phyloP scores from a whole-genome alignment of 192 early-diverging fungal species.

The Umbelopsis sp. region DNA sequence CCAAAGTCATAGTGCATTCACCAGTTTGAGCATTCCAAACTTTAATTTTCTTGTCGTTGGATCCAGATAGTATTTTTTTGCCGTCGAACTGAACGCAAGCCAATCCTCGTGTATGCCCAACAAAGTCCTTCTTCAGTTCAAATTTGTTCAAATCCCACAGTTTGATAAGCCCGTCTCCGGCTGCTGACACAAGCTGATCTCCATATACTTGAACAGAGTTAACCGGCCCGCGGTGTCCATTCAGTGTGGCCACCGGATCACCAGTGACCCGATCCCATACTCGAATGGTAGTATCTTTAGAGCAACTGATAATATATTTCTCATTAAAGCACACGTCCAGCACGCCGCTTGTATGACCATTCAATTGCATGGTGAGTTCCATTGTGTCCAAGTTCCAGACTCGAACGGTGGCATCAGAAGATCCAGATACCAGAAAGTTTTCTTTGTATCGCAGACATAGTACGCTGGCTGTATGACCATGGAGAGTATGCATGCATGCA shows the following conservation, averaged over 20 bases:
- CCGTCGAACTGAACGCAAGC: constrained; percentile 86
- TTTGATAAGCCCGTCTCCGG: constrained; percentile 80
- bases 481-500: constrained; percentile 49
- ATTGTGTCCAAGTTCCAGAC: constrained; percentile 69
- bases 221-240: constrained; percentile 91
- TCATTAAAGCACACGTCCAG: constrained; percentile 85
- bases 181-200: constrained; percentile 77
- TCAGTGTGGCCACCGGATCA: constrained; percentile 59
- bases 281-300: constrained; percentile 90
- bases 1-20: constrained; percentile 56
- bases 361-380: constrained; percentile 43
- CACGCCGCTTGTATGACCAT: constrained; percentile 81
- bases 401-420: constrained; percentile 81
- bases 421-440: constrained; percentile 76
- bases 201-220: constrained; percentile 86
- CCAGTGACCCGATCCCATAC: constrained; percentile 77
- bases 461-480: constrained; percentile 68
- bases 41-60: constrained; percentile 78
- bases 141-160: constrained; percentile 78
- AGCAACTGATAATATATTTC: constrained; percentile 77
- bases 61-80: constrained; percentile 73
- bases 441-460: constrained; percentile 80
- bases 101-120: constrained; percentile 79
- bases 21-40: constrained; percentile 61
- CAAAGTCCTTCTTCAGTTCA: constrained; percentile 68